Evolutionary conservation across 352 stramenopile genomes (phyloP), one percentile per base, ranked within the genome.

Genomic region (Globisporangium spiculum): DNA sequence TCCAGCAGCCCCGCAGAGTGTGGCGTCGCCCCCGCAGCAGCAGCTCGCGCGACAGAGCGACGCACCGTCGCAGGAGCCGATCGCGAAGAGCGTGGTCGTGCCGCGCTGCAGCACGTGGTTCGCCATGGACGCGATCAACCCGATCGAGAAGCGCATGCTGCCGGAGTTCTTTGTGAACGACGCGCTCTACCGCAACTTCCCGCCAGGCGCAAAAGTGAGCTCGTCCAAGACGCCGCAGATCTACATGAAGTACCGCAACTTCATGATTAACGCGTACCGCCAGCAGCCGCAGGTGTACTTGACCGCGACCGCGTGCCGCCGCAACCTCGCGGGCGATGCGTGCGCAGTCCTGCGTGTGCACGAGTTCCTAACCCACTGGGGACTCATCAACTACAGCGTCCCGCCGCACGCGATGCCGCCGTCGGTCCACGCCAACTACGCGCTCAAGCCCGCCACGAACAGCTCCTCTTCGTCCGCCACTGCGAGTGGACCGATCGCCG

Each of bases 221-320:
- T 80, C 79, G 14, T 84, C 75, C 67, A 86, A 88, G 68, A 83
- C 74, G 27, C 72, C 76, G 38, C 70, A 87, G 69, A 67, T 93
- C 16, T 95, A 95, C 74, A 77, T 93, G 61, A 92, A 90, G 71
- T 95, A 95, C 74, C 85, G 85, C 72, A 95, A 95, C 74, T 95
- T 90, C 70, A 95, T 93, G 85, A 78, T 95, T 44, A 73, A 93
- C 67, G 83, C 84, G 9, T 95, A 91, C 63, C 78, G 85, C 44
- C 84, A 92, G 71, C 83, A 92, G 70, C 87, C 87, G 10, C 75
- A 89, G 59, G 82, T 92, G 66, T 95, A 93, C 69, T 68, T 95
- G 27, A 93, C 87, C 30, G 87, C 87, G 32, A 95, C 85, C n/a
- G 85, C 87, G 6, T 95, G 87, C 68, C 87, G 87, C 36, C 85